Percentiles rank a stretch among this genome's conserved stretches.
These are phyloP conservation scores for Chiua virens DNA, from an alignment of 768 basidiomycete species.

Conservation along the genomic window DNA sequence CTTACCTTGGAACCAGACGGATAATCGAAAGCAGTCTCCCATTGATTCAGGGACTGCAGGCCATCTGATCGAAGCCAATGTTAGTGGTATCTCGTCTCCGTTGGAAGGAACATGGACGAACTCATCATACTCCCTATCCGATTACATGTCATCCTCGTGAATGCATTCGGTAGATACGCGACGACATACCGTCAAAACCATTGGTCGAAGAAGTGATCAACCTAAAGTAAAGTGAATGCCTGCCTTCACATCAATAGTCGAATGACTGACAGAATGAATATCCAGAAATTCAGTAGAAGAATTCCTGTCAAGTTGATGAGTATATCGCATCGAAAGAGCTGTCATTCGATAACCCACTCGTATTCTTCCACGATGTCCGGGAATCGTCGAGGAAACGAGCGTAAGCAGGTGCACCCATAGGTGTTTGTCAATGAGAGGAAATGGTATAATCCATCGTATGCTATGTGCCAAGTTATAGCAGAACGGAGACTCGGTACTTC, in stretches of 20 bases:
- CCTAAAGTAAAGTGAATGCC: not conserved
- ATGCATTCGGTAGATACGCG: not conserved
- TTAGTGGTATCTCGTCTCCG: not conserved
- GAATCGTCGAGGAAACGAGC: not conserved
- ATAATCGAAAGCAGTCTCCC: not conserved
- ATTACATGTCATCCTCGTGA: not conserved
- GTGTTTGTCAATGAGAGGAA: not conserved
- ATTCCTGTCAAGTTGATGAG: not conserved
- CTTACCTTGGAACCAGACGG: slow-evolving; percentile 1
- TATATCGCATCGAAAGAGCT: too few relatives aligned
- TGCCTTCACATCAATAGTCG: not conserved
- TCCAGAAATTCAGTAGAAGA: slow-evolving; percentile 1
- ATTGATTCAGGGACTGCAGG: not conserved
- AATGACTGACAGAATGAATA: not conserved
- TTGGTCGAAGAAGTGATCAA: slow-evolving; percentile 4
- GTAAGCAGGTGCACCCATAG: not conserved
- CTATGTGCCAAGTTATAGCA: too few relatives aligned
- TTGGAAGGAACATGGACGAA: not conserved
- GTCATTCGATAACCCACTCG: too few relatives aligned
- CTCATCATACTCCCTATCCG: slow-evolving; percentile 5
- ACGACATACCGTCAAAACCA: slow-evolving; percentile 2
- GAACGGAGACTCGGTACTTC: too few relatives aligned
- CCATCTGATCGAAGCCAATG: not conserved
- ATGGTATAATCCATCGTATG: too few relatives aligned
- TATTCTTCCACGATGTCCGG: not conserved